Evolutionary conservation across 2,329 filamentous ascomycete genomes (phyloP), one percentile per base, ranked within the genome.

Genomic region (Fusarium brachygibbosum): DNA sequence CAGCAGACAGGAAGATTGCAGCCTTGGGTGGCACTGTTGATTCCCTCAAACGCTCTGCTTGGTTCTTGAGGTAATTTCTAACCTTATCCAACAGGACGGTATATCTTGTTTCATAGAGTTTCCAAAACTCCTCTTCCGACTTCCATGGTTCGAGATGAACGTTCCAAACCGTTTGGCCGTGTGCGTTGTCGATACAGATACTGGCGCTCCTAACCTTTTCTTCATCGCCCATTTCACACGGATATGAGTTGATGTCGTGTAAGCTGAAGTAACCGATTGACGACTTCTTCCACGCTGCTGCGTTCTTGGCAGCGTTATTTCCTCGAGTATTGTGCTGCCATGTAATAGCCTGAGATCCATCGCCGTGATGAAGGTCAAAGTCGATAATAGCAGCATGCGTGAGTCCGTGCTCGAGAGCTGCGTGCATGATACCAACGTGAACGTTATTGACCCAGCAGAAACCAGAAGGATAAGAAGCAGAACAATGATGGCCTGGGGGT

Each of bases 391-490:
- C 96, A 0, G 94, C 95, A 78, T 99, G 96, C 0, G 95, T 98
- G 29, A 98, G 82, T 1, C 92, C 94, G 76, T 99, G 92, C 38
- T 87, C 87, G 66, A 95, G 88, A 21, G 93, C 90, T 13, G 91
- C 95, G 78, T 99, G 93, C 78, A 97, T 92, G 69, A 99, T 97
- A 1, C 95, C 96, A 23, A 99, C 93, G 76, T 98, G 95, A 1
- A 99, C 94, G 76, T 99, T 99, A 79, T 99, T 99, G 51, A 99
- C 82, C 95, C 96, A 99, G 82, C 96, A 99, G 77, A 99, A 99
- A 0, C 96, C 96, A 3, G 95, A 98, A 1, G 96, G 96, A 73
- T 91, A 91, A 50, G 91, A 88, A 6, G 93, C 89, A 4, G 95
- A 97, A 80, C 96, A 99, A 77, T 99, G 96, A 77, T 99, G 96